Conservation (phyloP, 768 basidiomycete species). For the Suillus subalutaceus region DNA sequence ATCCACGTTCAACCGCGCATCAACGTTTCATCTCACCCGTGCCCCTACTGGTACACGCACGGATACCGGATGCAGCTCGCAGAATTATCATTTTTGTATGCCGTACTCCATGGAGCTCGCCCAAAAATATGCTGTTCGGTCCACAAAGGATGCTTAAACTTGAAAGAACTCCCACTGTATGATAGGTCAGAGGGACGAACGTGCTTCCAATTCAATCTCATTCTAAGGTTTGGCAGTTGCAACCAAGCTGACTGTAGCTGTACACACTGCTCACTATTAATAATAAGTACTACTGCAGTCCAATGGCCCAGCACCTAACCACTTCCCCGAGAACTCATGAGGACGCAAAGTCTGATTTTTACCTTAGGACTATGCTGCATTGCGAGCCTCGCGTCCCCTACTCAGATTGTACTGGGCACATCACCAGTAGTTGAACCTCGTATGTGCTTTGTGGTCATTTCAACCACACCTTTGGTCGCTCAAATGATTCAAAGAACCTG, state of each 20-base stretch:
- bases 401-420: conserved; percentile 44
- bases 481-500: conserved; percentile 28
- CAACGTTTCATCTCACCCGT: background rate
- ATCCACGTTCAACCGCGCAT: background rate
- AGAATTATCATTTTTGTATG: background rate
- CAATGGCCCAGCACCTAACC: background rate
- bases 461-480: background rate
- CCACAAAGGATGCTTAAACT: background rate
- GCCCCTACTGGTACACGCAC: background rate
- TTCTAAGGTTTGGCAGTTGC: background rate
- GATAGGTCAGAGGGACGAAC: conserved; percentile 2
- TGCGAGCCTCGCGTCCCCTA: conserved; percentile 34
- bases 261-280: conserved; percentile 10
- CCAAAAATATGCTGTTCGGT: background rate
- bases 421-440: background rate
- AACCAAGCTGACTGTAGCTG: background rate
- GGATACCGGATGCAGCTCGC: background rate
- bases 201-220: background rate
- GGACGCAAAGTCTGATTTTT: conserved; percentile 3
- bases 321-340: conserved; percentile 2
- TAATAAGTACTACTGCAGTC: background rate
- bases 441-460: background rate
- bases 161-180: background rate
- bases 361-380: conserved; percentile 7
- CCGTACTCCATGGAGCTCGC: background rate